Base-by-base conservation (phyloP, 2,329 filamentous ascomycete genomes). In the Byssoonygena ceratinophila region DNA sequence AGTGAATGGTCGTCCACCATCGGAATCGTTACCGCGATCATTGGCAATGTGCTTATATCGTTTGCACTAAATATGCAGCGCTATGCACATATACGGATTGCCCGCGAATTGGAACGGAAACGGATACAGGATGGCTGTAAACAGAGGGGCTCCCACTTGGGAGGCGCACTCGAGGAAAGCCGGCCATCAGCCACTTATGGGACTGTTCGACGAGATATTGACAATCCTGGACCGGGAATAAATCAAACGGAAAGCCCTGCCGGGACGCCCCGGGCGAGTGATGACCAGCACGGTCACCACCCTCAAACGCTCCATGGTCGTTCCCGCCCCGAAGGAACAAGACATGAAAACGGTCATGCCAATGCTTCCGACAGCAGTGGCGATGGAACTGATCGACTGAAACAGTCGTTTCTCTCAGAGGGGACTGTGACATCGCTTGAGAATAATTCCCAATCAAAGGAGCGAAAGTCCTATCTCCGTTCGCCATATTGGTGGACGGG, bases 401-500 rank as follows among this genome's bases (percentile, higher is more conserved):
- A 62, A 39, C 64, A 63, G 31, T 70, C 66, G 4, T 61, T 67
- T 54, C 55, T 65, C 7, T 72, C 71, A 5, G 70, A 72, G 43
- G 66, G 66, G 7, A 72, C 68, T 1, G 60, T 67, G 45, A 66
- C 64, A 22, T 63, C 68, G 1, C 66, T 63, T 3, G 71, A 71
- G 50, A 66, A 68, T 52, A 64, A 64, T 18, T 65, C 68, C 5
- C 63, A 60, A 2, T 62, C 66, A 1, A 66, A 64, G 32, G 73
- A 75, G 56, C 73, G 82, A 27, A 83, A 83, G 53, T 84, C 81
- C 4, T 98, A 98, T 68, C 78, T 98, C 55, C 82, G 81, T 58
- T 95, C 89, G 32, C 88, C 89, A 1, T 96, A 92, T 65, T 98
- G 92, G 92, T 98, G 92, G 92, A 72, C 83, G 29, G 92, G 92